These are phyloP conservation scores for Mycena olivaceomarginata DNA, from an alignment of 768 basidiomycete genomes.

Conservation along the genomic window DNA sequence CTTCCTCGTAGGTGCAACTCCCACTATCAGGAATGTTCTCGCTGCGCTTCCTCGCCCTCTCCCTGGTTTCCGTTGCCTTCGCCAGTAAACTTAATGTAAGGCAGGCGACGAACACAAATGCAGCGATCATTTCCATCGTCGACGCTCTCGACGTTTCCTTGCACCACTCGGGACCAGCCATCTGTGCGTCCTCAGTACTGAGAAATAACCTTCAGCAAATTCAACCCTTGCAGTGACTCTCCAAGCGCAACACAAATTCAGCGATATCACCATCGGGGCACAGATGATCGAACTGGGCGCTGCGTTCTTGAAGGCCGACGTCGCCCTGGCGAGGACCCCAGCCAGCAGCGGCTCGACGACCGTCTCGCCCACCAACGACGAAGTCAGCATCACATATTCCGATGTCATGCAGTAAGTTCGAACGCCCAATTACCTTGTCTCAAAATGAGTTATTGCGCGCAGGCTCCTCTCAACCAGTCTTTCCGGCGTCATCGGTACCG, in stretches of 20 bases:
- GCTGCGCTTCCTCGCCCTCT: slow-evolving; percentile 10
- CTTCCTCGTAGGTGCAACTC: neutral
- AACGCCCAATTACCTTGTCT: neutral
- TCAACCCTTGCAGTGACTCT: slow-evolving; percentile 24
- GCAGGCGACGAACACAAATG: slow-evolving; percentile 32
- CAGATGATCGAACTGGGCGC: slow-evolving; percentile 23
- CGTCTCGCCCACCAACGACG: slow-evolving; percentile 41
- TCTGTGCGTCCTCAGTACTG: neutral
- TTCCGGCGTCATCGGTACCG: slow-evolving; percentile 32
- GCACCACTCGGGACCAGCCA: slow-evolving; percentile 18
- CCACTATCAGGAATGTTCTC: neutral
- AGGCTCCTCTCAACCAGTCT: slow-evolving; percentile 32
- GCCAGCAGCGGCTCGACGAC: slow-evolving; percentile 41
- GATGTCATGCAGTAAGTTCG: slow-evolving; percentile 36
- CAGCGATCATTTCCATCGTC: slow-evolving; percentile 16
- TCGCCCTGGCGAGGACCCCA: slow-evolving; percentile 26
- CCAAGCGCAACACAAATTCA: slow-evolving; percentile 30
- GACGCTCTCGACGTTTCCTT: slow-evolving; percentile 20
- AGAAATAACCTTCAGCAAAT: neutral
- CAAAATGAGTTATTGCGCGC: neutral
- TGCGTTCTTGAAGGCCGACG: slow-evolving; percentile 18
- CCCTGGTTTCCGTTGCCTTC: slow-evolving; percentile 16
- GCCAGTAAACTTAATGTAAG: slow-evolving; percentile 13
- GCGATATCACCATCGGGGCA: slow-evolving; percentile 17
- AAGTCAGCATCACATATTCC: slow-evolving; percentile 36